Percentiles rank a stretch among this genome's conserved stretches.
Evolutionary conservation across 2,329 filamentous ascomycete species (phyloP).

Genomic region (Seiridium cupressi): DNA sequence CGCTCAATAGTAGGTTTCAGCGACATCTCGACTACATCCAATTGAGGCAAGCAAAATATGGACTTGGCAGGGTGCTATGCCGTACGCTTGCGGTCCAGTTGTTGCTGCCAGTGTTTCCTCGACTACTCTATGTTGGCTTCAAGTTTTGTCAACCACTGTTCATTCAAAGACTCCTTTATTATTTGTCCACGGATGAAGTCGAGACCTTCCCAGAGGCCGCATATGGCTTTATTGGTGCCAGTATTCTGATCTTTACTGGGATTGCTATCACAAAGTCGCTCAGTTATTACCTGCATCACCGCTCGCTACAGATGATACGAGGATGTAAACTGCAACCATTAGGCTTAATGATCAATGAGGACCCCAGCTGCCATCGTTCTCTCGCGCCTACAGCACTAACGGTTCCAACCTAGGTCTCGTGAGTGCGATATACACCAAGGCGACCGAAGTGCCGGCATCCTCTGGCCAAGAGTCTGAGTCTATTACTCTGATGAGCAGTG

Average conservation of each 20-base stretch:
- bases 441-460: slow-evolving; percentile 17
- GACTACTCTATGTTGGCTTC: neutral
- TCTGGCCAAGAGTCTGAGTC: slow-evolving; percentile 16
- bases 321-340: slow-evolving; percentile 8
- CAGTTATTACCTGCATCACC: slow-evolving; percentile 37
- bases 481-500: slow-evolving; percentile 31
- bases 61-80: neutral
- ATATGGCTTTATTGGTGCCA: slow-evolving; percentile 33
- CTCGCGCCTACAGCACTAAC: no score
- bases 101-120: neutral
- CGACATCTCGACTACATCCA: neutral
- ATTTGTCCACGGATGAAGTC: neutral
- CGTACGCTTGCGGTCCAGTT: neutral
- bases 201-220: neutral
- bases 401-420: slow-evolving; percentile 16
- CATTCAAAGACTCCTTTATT: neutral
- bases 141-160: neutral
- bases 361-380: no score
- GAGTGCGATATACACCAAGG: slow-evolving; percentile 30
- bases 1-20: neutral
- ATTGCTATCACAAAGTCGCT: slow-evolving; percentile 37
- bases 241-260: slow-evolving; percentile 35
- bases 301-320: slow-evolving; percentile 26
- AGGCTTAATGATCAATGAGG: no score
- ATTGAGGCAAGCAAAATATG: neutral